Percentiles rank a stretch among this genome's conserved stretches.
phyloP scores from a whole-genome alignment of 345 rosid species.

The Capsella bursapastoris region DNA sequence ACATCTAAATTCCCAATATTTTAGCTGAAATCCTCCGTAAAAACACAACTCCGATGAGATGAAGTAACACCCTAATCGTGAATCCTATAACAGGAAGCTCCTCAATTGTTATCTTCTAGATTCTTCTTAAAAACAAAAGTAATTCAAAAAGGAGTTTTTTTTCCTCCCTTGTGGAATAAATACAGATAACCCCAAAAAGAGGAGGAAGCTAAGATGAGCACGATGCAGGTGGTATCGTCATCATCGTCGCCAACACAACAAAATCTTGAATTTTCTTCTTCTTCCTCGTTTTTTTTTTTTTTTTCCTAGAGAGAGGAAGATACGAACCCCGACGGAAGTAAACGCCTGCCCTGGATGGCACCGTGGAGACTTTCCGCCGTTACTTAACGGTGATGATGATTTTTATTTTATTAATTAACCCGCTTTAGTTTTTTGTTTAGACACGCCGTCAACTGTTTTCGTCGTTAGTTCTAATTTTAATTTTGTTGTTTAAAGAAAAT shows the following conservation, averaged over 20 bases:
- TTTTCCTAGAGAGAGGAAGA: slow-evolving; percentile 30
- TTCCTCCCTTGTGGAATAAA: slow-evolving; percentile 53
- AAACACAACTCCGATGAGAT: slow-evolving; percentile 30
- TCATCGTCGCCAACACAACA: slow-evolving; percentile 42
- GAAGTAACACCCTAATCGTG: slow-evolving; percentile 47
- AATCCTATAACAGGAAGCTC: neutral
- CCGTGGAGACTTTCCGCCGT: slow-evolving; percentile 46
- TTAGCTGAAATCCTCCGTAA: slow-evolving; percentile 45
- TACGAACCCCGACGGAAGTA: slow-evolving; percentile 25
- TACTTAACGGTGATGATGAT: slow-evolving; percentile 52
- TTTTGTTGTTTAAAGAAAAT: neutral
- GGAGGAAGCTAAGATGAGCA: slow-evolving; percentile 45
- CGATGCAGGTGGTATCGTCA: slow-evolving; percentile 51
- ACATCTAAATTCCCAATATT: slow-evolving; percentile 52
- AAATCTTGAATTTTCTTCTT: slow-evolving; percentile 22
- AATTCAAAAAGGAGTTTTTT: neutral
- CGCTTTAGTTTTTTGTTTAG: neutral
- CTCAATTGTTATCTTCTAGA: no score
- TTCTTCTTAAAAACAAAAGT: neutral
- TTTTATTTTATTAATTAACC: slow-evolving; percentile 5
- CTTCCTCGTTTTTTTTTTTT: slow-evolving; percentile 16
- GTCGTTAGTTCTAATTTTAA: no score
- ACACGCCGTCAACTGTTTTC: slow-evolving; percentile 15
- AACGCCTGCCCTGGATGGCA: slow-evolving; percentile 55
- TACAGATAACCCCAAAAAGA: slow-evolving; percentile 49